A percentile compares a stretch with the other conserved stretches of the same genome.
These are phyloP conservation scores for Digitaria exilis DNA, from an alignment of 202 grass and related monocot genomes.

Conservation along the genomic window DNA sequence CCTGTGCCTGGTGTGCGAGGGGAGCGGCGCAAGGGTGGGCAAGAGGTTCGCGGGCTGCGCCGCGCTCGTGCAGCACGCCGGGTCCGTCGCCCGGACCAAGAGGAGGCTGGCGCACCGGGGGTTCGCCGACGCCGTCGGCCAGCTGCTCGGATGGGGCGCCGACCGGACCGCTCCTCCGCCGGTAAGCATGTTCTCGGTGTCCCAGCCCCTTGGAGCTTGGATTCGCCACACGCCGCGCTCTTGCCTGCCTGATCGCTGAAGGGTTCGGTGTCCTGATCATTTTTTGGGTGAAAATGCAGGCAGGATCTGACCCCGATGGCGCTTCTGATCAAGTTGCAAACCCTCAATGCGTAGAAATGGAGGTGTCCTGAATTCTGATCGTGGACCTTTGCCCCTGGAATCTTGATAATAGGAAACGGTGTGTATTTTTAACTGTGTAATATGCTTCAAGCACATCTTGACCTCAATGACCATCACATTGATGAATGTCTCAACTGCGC, in stretches of 20 bases:
- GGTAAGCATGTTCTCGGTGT: slow-evolving; percentile 7
- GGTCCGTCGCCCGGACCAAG: slow-evolving; percentile 48
- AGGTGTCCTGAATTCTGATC: neutral
- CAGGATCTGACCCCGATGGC: slow-evolving; percentile 16
- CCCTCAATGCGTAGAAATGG: slow-evolving; percentile 38
- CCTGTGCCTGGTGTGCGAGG: slow-evolving; percentile 69
- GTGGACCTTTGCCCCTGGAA: neutral
- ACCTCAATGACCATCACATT: neutral
- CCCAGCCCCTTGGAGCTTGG: neutral
- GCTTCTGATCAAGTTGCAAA: slow-evolving; percentile 38
- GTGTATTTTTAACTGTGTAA: no score
- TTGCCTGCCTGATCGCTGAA: neutral
- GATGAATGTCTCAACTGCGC: neutral
- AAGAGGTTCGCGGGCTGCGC: slow-evolving; percentile 66
- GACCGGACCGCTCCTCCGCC: slow-evolving; percentile 29
- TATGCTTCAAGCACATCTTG: neutral
- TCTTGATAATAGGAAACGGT: neutral
- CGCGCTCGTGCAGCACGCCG: slow-evolving; percentile 74
- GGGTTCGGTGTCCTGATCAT: neutral
- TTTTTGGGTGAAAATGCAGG: slow-evolving; percentile 42
- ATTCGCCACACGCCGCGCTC: neutral
- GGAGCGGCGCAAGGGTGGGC: slow-evolving; percentile 41
- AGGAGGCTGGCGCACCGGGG: slow-evolving; percentile 62
- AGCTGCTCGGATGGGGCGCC: slow-evolving; percentile 47
- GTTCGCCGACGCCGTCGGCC: slow-evolving; percentile 48